Evolutionary conservation across 371 early-diverging fungal genomes (phyloP).

Genomic region (Apophysomyces sp.): DNA sequence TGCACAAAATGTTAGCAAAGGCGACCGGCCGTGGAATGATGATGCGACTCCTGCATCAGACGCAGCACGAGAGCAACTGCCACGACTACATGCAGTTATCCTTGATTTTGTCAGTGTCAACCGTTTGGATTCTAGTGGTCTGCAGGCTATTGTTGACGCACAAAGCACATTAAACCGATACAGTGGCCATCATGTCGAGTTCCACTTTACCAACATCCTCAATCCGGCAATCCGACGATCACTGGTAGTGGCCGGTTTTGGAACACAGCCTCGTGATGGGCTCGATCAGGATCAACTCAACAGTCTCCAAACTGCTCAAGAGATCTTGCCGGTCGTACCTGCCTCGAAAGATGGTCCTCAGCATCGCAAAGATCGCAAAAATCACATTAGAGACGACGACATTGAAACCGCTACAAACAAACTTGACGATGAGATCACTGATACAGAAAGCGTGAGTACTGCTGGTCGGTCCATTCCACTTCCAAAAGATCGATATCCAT

Average conservation of each 20-base stretch:
- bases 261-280: slow-evolving; percentile 19
- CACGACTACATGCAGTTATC: slow-evolving; percentile 57
- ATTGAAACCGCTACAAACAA: not conserved
- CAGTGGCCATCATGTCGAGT: slow-evolving; percentile 51
- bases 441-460: slow-evolving; percentile 16
- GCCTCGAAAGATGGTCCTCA: slow-evolving; percentile 36
- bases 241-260: slow-evolving; percentile 45
- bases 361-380: not conserved
- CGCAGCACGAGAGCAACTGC: slow-evolving; percentile 25
- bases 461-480: slow-evolving; percentile 27
- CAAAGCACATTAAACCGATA: slow-evolving; percentile 50
- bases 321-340: slow-evolving; percentile 45
- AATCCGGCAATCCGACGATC: slow-evolving; percentile 34
- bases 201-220: slow-evolving; percentile 48
- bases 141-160: slow-evolving; percentile 61
- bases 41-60: slow-evolving; percentile 19
- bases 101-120: slow-evolving; percentile 68
- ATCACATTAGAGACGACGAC: not conserved
- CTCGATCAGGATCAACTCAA: not conserved
- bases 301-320: slow-evolving; percentile 7
- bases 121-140: slow-evolving; percentile 61
- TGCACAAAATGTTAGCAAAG: slow-evolving; percentile 19
- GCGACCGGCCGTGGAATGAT: slow-evolving; percentile 53
- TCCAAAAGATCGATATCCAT: slow-evolving; percentile 44
- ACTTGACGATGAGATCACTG: not conserved